phyloP scores from a whole-genome alignment of 257 asterid genomes.

The Solanum paucissectum region DNA sequence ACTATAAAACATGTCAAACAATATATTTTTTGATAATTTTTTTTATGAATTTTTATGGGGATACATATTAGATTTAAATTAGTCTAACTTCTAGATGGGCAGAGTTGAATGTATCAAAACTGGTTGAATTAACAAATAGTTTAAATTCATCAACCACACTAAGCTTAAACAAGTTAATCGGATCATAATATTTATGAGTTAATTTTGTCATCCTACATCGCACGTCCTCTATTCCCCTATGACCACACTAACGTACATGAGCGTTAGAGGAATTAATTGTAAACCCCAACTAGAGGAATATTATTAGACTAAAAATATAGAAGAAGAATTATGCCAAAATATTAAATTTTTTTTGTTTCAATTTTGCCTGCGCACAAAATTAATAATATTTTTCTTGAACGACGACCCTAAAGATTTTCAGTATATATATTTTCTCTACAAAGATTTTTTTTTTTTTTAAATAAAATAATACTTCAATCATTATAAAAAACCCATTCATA shows the following conservation, averaged over 20 bases:
- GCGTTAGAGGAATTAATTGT: background rate
- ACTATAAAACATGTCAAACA: background rate
- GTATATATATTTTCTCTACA: background rate
- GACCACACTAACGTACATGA: background rate
- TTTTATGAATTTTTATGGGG: background rate
- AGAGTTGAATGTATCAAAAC: background rate
- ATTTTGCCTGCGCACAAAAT: background rate
- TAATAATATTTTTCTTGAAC: background rate
- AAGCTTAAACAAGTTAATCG: background rate
- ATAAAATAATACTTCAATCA: background rate
- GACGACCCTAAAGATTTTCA: background rate
- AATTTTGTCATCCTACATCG: background rate
- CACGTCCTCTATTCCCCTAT: background rate
- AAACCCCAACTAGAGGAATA: background rate
- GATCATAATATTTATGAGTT: background rate
- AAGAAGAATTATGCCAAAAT: background rate
- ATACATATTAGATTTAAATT: background rate
- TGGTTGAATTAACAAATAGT: background rate
- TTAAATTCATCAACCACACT: background rate
- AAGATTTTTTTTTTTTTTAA: background rate
- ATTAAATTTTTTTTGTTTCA: background rate
- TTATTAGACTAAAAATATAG: background rate
- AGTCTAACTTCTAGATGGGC: background rate
- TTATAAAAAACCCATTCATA: background rate
- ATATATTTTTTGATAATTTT: background rate